A percentile compares a stretch with the other conserved stretches of the same genome.
These are phyloP conservation scores for Ambispora gerdemannii DNA, from an alignment of 192 early-diverging fungal genomes.

Conservation along the genomic window DNA sequence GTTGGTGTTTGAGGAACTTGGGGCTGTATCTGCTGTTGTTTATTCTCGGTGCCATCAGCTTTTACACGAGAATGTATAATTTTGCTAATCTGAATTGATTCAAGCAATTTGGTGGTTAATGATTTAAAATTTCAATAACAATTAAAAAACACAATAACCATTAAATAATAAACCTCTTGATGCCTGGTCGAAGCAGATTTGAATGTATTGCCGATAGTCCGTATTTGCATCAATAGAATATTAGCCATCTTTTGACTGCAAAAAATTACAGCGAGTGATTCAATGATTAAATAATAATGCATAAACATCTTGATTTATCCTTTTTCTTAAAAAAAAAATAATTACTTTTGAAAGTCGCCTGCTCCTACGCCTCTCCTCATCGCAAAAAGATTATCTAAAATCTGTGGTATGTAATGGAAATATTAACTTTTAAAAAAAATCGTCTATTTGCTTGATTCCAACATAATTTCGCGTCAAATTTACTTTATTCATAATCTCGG, in stretches of 20 bases:
- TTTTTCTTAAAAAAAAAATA: not conserved
- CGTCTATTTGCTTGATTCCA: not conserved
- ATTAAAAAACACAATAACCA: too few relatives aligned
- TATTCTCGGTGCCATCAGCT: slow-evolving; percentile 30
- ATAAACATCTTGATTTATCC: not conserved
- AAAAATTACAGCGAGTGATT: not conserved
- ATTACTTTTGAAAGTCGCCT: slow-evolving; percentile 18
- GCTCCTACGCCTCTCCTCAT: not conserved
- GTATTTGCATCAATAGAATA: slow-evolving; percentile 5
- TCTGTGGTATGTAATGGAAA: not conserved
- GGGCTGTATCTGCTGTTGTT: not conserved
- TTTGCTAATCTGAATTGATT: not conserved
- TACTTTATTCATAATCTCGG: slow-evolving; percentile 21
- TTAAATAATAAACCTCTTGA: not conserved
- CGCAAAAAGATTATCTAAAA: slow-evolving; percentile 3
- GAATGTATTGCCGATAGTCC: slow-evolving; percentile 8
- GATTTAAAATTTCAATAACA: not conserved
- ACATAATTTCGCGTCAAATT: not conserved
- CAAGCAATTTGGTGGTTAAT: not conserved
- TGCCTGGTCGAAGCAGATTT: slow-evolving; percentile 14
- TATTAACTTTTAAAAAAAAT: not conserved
- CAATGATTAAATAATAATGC: not conserved
- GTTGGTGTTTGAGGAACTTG: not conserved
- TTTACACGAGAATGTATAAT: slow-evolving; percentile 3
- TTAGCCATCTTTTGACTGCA: slow-evolving; percentile 22